A percentile compares a stretch with the other conserved stretches of the same genome.
phyloP scores from a whole-genome alignment of 192 early-diverging fungal species.

The Gonapodya sp. region DNA sequence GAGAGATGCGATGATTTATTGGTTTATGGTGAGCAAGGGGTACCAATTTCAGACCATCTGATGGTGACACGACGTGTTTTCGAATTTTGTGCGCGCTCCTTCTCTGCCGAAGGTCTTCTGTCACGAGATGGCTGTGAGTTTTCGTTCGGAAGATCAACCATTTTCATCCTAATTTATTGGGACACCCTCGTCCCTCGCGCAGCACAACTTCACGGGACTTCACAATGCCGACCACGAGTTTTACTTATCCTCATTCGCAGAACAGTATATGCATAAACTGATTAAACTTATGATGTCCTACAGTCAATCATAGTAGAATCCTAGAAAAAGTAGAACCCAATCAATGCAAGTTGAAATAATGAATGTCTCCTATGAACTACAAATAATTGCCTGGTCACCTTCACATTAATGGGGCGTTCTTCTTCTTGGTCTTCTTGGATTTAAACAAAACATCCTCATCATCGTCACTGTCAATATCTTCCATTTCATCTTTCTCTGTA shows the following conservation, averaged over 20 bases:
- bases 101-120: slow-evolving; percentile 14
- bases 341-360: no score
- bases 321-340: no score
- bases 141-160: no score
- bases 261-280: slow-evolving; percentile 40
- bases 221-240: slow-evolving; percentile 73
- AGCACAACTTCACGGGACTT: slow-evolving; percentile 10
- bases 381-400: no score
- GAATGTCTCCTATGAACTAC: no score
- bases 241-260: slow-evolving; percentile 73
- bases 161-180: no score
- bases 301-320: no score
- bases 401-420: no score
- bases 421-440: neutral
- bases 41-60: neutral
- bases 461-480: neutral
- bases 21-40: neutral
- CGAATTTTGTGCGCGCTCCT: neutral
- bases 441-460: neutral
- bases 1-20: neutral
- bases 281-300: slow-evolving; percentile 32
- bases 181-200: no score
- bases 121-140: slow-evolving; percentile 15
- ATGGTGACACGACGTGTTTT: neutral
- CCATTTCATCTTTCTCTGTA: neutral